Conservation (phyloP, 2,329 filamentous ascomycete species). For the Eutypa lata region DNA sequence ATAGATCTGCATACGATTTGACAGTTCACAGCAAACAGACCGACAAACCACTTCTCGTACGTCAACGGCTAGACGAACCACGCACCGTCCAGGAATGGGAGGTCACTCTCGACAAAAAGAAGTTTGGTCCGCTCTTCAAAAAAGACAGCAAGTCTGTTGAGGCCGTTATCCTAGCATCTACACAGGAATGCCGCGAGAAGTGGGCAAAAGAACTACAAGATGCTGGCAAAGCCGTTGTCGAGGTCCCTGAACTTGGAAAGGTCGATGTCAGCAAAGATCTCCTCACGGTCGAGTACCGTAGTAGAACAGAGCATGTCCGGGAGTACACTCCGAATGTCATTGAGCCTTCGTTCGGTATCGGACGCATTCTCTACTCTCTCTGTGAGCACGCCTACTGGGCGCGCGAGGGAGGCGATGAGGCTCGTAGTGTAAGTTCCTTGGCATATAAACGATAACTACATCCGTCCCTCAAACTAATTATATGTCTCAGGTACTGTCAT, state of each 20-base stretch:
- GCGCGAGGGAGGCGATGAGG: conserved; percentile 74
- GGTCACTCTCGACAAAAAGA: conserved; percentile 87
- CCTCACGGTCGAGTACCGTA: conserved; percentile 79
- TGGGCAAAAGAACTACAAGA: conserved; percentile 71
- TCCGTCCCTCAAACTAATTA: conserved; percentile 6
- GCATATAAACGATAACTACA: conserved; percentile 2
- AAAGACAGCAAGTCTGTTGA: conserved; percentile 88
- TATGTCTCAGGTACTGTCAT: conserved; percentile 59
- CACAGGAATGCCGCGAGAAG: conserved; percentile 78
- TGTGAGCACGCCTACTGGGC: conserved; percentile 97
- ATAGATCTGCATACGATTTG: conserved; percentile 91
- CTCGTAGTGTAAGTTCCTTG: conserved; percentile 71
- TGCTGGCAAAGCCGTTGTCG: conserved; percentile 71
- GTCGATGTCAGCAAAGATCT: conserved; percentile 78
- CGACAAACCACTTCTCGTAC: conserved; percentile 78
- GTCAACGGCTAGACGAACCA: conserved; percentile 76
- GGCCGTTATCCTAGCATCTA: conserved; percentile 68
- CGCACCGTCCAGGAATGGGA: conserved; percentile 82
- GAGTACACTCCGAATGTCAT: conserved; percentile 96
- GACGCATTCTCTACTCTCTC: conserved; percentile 86
- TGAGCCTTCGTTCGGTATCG: conserved; percentile 96
- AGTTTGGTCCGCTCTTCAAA: conserved; percentile 92
- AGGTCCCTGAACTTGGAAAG: conserved; percentile 69
- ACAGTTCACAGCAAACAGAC: conserved; percentile 92
- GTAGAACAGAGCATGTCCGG: conserved; percentile 75